A percentile compares a stretch with the other conserved stretches of the same genome.
Evolutionary conservation across 2,329 filamentous ascomycete species (phyloP).

Genomic region (Cercospora sp.): DNA sequence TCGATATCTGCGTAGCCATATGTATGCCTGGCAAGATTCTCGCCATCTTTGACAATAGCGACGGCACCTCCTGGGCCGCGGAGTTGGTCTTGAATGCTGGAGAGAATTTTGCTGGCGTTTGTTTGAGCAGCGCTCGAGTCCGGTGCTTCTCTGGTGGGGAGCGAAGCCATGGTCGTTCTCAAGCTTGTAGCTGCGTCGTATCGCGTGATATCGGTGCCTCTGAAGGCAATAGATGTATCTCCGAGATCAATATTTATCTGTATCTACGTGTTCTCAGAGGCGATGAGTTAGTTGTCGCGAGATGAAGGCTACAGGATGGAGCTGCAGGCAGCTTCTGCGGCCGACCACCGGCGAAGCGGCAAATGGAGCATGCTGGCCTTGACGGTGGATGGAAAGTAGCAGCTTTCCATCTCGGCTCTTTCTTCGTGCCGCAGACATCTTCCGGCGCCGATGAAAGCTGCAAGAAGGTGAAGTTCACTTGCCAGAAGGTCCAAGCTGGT

Average conservation of each 20-base stretch:
- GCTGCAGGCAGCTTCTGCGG: slow-evolving; percentile 3
- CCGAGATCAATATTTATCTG: not conserved
- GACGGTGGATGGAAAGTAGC: not conserved
- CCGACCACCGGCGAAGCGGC: slow-evolving; percentile 10
- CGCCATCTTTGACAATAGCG: slow-evolving; percentile 48
- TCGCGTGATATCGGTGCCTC: not conserved
- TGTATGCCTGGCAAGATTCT: slow-evolving; percentile 42
- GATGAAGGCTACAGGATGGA: not conserved
- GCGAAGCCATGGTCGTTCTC: not conserved
- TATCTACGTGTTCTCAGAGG: not conserved
- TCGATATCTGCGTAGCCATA: slow-evolving; percentile 51
- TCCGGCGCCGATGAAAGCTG: not conserved
- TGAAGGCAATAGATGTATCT: not conserved
- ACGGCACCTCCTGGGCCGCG: slow-evolving; percentile 48
- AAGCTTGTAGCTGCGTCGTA: not conserved
- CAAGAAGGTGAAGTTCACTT: not conserved
- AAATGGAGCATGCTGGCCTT: not conserved
- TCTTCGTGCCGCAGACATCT: not conserved
- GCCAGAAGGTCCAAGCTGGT: not conserved
- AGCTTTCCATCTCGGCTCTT: not conserved
- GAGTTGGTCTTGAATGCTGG: not conserved
- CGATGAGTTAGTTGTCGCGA: not conserved
- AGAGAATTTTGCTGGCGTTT: not conserved
- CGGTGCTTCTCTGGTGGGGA: not conserved
- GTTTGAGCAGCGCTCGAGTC: not conserved